Evolutionary conservation across 2,329 filamentous ascomycete species (phyloP), one percentile per base, ranked within the genome.

Genomic region (Ophiostoma australiae): DNA sequence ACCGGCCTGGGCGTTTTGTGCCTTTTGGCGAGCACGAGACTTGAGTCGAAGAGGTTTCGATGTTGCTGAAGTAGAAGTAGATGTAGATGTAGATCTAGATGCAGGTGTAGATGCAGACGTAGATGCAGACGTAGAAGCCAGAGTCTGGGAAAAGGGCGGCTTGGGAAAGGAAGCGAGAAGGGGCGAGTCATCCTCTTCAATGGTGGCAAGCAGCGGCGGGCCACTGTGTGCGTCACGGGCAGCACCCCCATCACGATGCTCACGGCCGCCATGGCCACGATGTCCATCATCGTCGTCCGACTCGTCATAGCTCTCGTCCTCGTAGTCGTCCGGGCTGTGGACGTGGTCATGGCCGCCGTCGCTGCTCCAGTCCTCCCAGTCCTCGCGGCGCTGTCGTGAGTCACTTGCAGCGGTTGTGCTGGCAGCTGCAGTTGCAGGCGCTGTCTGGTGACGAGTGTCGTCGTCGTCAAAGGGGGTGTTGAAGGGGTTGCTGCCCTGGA

Each of bases 1-100:
- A 15, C 88, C 88, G 10, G 86, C 86, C 79, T 85, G 83, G 71
- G 84, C 82, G 77, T 89, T 87, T 76, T 89, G 83, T 31, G 84
- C 83, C 75, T 86, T 87, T 76, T 90, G 88, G 69, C 88, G 83
- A 39, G 85, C 84, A 70, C 84, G 84, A 3, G 89, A 91, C 76
- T 84, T 89, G 31, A 85, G 77, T 10, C 85, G 81, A 65, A 78
- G 79, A 39, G 84, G 76, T 70, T 79, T 83, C 37, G 69, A 15
- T 31, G 33, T 83, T 37, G 69, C n/a, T 20, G 39, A 48, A 11
- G 65, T 23, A 37, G 80, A 79, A 2, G 78, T 76, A 1, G 84
- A 82, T 35, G 67, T 39, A 0, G 55, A n/a, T 31, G 8, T 55
- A 66, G 55, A 13, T 58, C 6, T n/a, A 31, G 23, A 15, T n/a